Evolutionary conservation across 305 asterid genomes (phyloP), one percentile per base, ranked within the genome.

Genomic region (Fraxinus platypoda): DNA sequence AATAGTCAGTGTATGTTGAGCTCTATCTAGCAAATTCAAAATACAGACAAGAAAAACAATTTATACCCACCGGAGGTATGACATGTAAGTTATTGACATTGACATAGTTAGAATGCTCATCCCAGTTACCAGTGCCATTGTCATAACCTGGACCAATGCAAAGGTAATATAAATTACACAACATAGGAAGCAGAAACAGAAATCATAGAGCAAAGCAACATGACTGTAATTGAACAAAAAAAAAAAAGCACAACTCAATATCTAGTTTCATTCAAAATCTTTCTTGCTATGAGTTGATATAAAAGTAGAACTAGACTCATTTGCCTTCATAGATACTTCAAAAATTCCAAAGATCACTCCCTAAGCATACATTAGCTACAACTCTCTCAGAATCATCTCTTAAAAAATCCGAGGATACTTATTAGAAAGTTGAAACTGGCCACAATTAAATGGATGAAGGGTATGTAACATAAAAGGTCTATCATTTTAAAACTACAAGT

Each of bases 21-120:
- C 23, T 59, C 78, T 21, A 76, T 77, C n/a, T 31, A 57, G 52
- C 2, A 82, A 76, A 81, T 81, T 78, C 80, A 82, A 84, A 73
- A 78, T 25, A 76, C 49, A 79, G 52, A 23, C 25, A 73, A 80
- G 78, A 81, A 64, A 17, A 76, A 70, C 74, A 31, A 74, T 77
- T 64, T 52, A 76, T 77, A 85, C 98, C 89, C 87, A 95, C 99
- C 71, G 95, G 96, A 34, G 98, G 96, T 62, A 87, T 88, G 80
- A 91, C 92, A 83, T 97, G 98, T 91, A 97, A 88, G 90, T 90
- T 97, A 91, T 89, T 95, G 77, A 94, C 91, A 84, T 91, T 92
- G 59, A 88, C 91, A 86, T 91, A 94, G 86, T 85, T 94, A 73
- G 98, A 90, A 85, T 91, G 96, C 68, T 96, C 98, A 85, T 89